phyloP scores from a whole-genome alignment of 345 rosid genomes.

The Eucalyptus viminalis region DNA sequence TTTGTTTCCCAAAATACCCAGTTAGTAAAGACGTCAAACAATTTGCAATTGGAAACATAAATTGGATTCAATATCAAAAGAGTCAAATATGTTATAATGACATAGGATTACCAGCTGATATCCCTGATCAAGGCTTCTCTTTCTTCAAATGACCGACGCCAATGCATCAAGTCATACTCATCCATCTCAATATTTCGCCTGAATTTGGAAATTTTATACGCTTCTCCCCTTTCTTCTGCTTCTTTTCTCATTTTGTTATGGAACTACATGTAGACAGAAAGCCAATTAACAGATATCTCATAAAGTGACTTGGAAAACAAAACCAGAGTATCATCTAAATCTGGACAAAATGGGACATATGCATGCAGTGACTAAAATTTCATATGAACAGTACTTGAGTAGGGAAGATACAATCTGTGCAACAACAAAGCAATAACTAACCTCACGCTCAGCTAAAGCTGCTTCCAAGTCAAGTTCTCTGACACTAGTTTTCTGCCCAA shows the following conservation, averaged over 20 bases:
- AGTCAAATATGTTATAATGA: neutral
- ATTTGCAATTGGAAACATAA: neutral
- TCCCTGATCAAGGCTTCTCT: slow-evolving; percentile 94
- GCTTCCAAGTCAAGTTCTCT: slow-evolving; percentile 90
- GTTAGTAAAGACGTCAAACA: neutral
- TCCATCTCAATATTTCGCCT: slow-evolving; percentile 87
- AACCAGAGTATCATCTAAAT: neutral
- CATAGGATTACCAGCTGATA: slow-evolving; percentile 59
- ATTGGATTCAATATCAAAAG: neutral
- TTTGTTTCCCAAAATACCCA: neutral
- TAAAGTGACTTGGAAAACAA: neutral
- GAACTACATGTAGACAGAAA: slow-evolving; percentile 21
- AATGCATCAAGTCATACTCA: slow-evolving; percentile 75
- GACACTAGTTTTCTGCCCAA: slow-evolving; percentile 76
- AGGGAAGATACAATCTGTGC: neutral
- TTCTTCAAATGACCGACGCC: slow-evolving; percentile 89
- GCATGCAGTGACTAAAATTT: neutral
- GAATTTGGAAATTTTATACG: slow-evolving; percentile 56
- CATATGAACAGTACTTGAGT: neutral
- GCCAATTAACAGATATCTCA: neutral
- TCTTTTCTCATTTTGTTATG: slow-evolving; percentile 61
- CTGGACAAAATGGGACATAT: neutral
- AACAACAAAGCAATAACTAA: slow-evolving; percentile 1
- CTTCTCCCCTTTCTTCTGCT: slow-evolving; percentile 68
- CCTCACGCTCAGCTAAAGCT: slow-evolving; percentile 87